Evolutionary conservation across 495 filamentous ascomycete species (phyloP).

Genomic region (Tetracladium marchalianum): DNA sequence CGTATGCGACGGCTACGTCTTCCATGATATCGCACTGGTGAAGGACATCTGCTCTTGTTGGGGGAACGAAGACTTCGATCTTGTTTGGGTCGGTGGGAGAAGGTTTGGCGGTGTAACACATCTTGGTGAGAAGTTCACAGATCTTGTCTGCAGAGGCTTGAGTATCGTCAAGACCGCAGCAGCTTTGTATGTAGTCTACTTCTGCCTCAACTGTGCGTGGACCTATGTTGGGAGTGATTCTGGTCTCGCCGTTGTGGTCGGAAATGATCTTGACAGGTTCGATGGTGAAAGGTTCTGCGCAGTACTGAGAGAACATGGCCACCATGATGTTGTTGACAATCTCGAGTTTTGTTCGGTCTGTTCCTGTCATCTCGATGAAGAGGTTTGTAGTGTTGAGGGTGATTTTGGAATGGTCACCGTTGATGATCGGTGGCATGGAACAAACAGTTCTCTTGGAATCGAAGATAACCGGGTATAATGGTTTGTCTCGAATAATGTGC

Average conservation of each 20-base stretch:
- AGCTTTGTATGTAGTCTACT: constrained; percentile 84
- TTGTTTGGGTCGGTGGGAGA: constrained; percentile 51
- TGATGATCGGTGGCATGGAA: constrained; percentile 96
- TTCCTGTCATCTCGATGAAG: constrained; percentile 96
- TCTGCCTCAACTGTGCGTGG: constrained; percentile 70
- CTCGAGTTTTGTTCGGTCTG: constrained; percentile 92
- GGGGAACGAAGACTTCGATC: constrained; percentile 72
- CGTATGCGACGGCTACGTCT: constrained; percentile 89
- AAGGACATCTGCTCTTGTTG: constrained; percentile 86
- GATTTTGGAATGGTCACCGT: constrained; percentile 94
- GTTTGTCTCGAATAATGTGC: constrained; percentile 86
- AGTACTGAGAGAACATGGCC: constrained; percentile 94
- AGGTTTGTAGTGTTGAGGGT: constrained; percentile 79
- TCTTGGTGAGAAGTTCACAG: constrained; percentile 67
- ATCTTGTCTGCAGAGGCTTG: constrained; percentile 49
- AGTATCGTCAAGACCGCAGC: constrained; percentile 64
- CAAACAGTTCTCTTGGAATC: constrained; percentile 82
- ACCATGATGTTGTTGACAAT: constrained; percentile 92
- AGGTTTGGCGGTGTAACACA: constrained; percentile 72
- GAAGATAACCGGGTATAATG: constrained; percentile 93
- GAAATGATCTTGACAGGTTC: constrained; percentile 90
- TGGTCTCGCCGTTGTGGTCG: constrained; percentile 75
- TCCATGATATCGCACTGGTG: constrained; percentile 99
- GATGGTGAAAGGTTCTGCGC: constrained; percentile 77
- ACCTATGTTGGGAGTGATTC: constrained; percentile 68